Evolutionary conservation across 176 grass and related monocot species (phyloP), one percentile per base, ranked within the genome.

Genomic region (Tuctoria greenei): DNA sequence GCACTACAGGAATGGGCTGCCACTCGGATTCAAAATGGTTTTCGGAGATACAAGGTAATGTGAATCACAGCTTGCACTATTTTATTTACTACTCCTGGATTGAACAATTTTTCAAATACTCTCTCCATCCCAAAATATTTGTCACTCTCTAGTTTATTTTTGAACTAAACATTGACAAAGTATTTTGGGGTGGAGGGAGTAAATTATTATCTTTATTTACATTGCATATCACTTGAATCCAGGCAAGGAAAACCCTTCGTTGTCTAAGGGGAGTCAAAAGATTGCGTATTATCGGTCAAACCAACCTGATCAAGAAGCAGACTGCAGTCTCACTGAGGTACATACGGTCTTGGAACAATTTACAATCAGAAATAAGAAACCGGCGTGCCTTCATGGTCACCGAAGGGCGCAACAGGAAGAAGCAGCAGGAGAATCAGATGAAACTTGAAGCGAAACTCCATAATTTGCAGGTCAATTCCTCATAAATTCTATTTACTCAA

Each of bases 401-500:
- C 0, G 95, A 98, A 86, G 95, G 84, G 11, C 91, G 95, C 44
- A 84, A 92, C 31, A 92, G 81, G 89, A 90, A 92, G 75, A 97
- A 97, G 79, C 90, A 90, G 69, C 79, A 94, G 73, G 95, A 98
- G 8, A 94, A 90, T 66, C 91, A 98, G 36, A 77, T 88, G 60
- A 98, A 94, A 79, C 86, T 98, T 26, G 95, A 98, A 23, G 87
- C 89, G 8, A 94, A 94, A 15, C 88, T 98, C 67, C 91, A 98
- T n/a, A 90, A 92, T 81, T 56, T 98, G 67, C 91, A 98, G 89
- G 95, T 90, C 42, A 82, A 10, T 43, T 75, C n/a, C 62, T 45
- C 47, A 6, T 27, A 67, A 18, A 20, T 72, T 72, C 4, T 74
- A 47, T 51, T 49, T 6, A 26, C 35, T 4, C 42, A 16, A 34